Percentiles rank a stretch among this genome's conserved stretches.
phyloP scores from a whole-genome alignment of 352 stramenopile species.

The Globisporangium nodosum region DNA sequence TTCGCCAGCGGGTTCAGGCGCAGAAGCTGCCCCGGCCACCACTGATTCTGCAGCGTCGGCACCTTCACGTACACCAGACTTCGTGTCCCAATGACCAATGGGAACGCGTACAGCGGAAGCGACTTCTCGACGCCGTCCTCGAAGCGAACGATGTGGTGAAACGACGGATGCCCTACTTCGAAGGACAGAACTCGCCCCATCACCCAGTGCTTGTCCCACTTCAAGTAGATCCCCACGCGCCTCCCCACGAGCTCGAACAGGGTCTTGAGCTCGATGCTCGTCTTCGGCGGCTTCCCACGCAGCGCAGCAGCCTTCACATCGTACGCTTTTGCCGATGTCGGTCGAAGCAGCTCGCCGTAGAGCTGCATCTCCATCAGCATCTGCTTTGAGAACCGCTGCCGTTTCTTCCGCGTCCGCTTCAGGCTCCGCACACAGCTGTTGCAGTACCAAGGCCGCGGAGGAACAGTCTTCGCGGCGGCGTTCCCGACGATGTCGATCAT shows the following conservation, averaged over 20 bases:
- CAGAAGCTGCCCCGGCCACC: conserved; percentile 74
- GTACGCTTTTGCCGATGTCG: conserved; percentile 57
- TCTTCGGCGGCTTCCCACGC: conserved; percentile 43
- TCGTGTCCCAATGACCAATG: conserved; percentile 57
- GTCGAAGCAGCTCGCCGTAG: conserved; percentile 58
- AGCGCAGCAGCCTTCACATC: conserved; percentile 37
- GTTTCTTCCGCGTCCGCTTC: conserved; percentile 77
- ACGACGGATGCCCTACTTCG: conserved; percentile 34
- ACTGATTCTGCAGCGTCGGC: conserved; percentile 47
- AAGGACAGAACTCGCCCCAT: conserved; percentile 66
- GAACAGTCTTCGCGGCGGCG: conserved; percentile 23
- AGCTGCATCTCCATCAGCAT: conserved; percentile 84
- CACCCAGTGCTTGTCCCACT: conserved; percentile 78
- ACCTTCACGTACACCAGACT: conserved; percentile 70
- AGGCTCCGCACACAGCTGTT: conserved; percentile 51
- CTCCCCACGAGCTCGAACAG: conserved; percentile 65
- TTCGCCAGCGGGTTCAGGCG: conserved; percentile 56
- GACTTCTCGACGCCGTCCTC: conserved; percentile 54
- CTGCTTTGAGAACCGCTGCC: conserved; percentile 76
- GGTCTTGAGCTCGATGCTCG: conserved; percentile 32
- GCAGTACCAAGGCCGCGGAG: conserved; percentile 73
- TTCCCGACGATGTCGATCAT: conserved; percentile 56
- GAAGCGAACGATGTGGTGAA: conserved; percentile 62
- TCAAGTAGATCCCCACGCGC: conserved; percentile 57
- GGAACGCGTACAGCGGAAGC: conserved; percentile 67